Conservation (phyloP, 2,329 filamentous ascomycete genomes). For the Pseudogymnoascus sp. region DNA sequence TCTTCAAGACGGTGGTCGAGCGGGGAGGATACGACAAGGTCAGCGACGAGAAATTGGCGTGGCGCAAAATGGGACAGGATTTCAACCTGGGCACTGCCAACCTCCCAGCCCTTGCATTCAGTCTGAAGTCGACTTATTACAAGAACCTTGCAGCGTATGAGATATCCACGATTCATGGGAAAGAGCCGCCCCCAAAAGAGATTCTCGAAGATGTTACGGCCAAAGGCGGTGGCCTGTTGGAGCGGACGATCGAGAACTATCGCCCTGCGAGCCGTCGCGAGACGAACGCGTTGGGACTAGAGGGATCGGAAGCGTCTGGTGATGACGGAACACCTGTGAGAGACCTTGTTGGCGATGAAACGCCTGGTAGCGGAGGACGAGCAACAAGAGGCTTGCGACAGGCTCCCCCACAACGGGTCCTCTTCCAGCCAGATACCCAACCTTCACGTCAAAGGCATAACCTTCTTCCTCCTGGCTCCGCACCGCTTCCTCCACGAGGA, state of each 20-base stretch:
- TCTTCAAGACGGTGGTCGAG: slow-evolving; percentile 69
- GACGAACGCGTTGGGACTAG: slow-evolving; percentile 41
- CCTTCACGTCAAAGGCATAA: slow-evolving; percentile 56
- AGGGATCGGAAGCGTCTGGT: slow-evolving; percentile 51
- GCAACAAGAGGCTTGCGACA: slow-evolving; percentile 63
- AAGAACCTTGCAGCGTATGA: slow-evolving; percentile 84
- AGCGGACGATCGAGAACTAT: slow-evolving; percentile 71
- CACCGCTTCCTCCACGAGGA: slow-evolving; percentile 24
- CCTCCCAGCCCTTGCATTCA: slow-evolving; percentile 75
- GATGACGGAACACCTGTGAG: slow-evolving; percentile 52
- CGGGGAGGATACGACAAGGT: slow-evolving; percentile 82
- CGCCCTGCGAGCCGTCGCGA: slow-evolving; percentile 37
- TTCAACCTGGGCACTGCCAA: slow-evolving; percentile 69
- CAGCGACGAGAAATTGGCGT: slow-evolving; percentile 75
- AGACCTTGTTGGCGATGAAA: slow-evolving; percentile 42
- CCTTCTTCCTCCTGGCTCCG: slow-evolving; percentile 33
- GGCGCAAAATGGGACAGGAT: slow-evolving; percentile 67
- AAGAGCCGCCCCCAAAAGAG: slow-evolving; percentile 78
- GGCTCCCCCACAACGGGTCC: slow-evolving; percentile 74
- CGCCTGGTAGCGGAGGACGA: slow-evolving; percentile 44
- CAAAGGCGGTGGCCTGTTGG: slow-evolving; percentile 73
- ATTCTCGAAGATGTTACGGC: slow-evolving; percentile 73
- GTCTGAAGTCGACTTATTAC: slow-evolving; percentile 82
- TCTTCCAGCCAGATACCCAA: slow-evolving; percentile 74
- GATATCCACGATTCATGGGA: slow-evolving; percentile 67